These are phyloP conservation scores for Insectozyma bohioensis DNA, from an alignment of 1,139 yeast genomes.

Conservation along the genomic window DNA sequence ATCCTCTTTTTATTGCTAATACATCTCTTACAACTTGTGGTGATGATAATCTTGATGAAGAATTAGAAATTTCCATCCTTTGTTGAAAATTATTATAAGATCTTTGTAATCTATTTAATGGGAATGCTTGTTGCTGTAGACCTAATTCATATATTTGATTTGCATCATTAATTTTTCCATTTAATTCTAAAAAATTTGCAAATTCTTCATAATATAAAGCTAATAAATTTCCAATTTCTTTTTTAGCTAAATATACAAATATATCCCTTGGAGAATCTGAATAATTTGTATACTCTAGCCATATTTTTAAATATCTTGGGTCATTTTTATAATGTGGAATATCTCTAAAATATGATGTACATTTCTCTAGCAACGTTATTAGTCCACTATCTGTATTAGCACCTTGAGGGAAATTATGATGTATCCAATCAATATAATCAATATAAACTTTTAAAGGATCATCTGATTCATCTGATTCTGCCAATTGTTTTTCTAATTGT, in stretches of 20 bases:
- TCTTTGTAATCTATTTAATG: slow-evolving; percentile 52
- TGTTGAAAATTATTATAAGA: slow-evolving; percentile 47
- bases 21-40: slow-evolving; percentile 15
- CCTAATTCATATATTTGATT: slow-evolving; percentile 64
- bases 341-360: slow-evolving; percentile 71
- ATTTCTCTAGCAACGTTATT: slow-evolving; percentile 63
- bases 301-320: slow-evolving; percentile 71
- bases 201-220: slow-evolving; percentile 81
- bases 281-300: slow-evolving; percentile 74
- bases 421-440: slow-evolving; percentile 74
- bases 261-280: slow-evolving; percentile 73
- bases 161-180: slow-evolving; percentile 58
- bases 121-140: slow-evolving; percentile 60
- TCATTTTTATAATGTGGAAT: slow-evolving; percentile 72
- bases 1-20: slow-evolving; percentile 30
- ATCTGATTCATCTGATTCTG: slow-evolving; percentile 59
- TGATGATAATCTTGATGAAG: slow-evolving; percentile 9
- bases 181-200: slow-evolving; percentile 62
- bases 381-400: slow-evolving; percentile 66
- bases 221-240: slow-evolving; percentile 66
- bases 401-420: slow-evolving; percentile 67
- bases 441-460: slow-evolving; percentile 79
- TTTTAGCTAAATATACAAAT: slow-evolving; percentile 70
- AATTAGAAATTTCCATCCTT: slow-evolving; percentile 9
- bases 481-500: slow-evolving; percentile 44